phyloP scores from a whole-genome alignment of 2,329 filamentous ascomycete genomes.

The Fusarium clavum region DNA sequence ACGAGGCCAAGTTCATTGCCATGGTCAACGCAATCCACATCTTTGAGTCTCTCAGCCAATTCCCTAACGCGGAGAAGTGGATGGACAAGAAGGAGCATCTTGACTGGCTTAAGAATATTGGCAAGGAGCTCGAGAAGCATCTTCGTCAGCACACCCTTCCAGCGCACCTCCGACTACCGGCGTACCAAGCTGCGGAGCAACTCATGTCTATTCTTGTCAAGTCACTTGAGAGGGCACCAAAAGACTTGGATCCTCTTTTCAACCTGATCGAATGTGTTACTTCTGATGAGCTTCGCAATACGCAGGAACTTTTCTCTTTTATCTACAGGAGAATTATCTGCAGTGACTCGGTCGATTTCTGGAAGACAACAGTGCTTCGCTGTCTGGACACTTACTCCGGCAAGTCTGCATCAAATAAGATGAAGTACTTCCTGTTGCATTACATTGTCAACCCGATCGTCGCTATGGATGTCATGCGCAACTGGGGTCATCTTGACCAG shows the following conservation, averaged over 20 bases:
- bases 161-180: slow-evolving; percentile 79
- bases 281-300: slow-evolving; percentile 81
- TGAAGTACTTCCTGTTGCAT: slow-evolving; percentile 92
- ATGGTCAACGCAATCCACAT: slow-evolving; percentile 90
- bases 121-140: slow-evolving; percentile 81
- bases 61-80: slow-evolving; percentile 74
- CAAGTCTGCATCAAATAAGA: slow-evolving; percentile 83
- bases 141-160: slow-evolving; percentile 77
- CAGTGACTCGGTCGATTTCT: slow-evolving; percentile 86
- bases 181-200: slow-evolving; percentile 89
- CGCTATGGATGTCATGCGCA: slow-evolving; percentile 93
- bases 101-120: slow-evolving; percentile 71
- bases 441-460: slow-evolving; percentile 96
- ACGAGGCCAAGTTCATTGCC: slow-evolving; percentile 75
- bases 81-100: slow-evolving; percentile 74
- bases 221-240: slow-evolving; percentile 78
- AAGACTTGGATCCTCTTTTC: slow-evolving; percentile 86
- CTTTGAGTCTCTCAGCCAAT: slow-evolving; percentile 80
- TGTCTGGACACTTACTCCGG: slow-evolving; percentile 89
- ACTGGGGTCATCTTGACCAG: slow-evolving; percentile 72
- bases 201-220: slow-evolving; percentile 86
- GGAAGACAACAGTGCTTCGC: slow-evolving; percentile 82
- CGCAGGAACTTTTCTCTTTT: slow-evolving; percentile 80
- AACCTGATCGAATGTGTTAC: slow-evolving; percentile 86
- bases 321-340: slow-evolving; percentile 88